These are phyloP conservation scores for Naganishia cerealis DNA, from an alignment of 1,284 basidiomycete species.

Conservation along the genomic window DNA sequence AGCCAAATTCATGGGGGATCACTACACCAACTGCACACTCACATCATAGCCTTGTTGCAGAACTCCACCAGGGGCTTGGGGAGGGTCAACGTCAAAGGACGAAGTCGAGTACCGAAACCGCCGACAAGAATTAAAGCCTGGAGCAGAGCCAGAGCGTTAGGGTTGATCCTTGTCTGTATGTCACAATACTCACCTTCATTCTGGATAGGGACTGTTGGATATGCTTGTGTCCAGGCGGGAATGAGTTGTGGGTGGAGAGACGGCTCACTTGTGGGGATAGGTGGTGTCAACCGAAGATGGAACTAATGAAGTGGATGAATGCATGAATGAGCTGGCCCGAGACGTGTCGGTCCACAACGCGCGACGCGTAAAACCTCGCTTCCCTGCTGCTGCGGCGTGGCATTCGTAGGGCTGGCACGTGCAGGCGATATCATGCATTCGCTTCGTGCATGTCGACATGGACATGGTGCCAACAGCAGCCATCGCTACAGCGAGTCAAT, in stretches of 20 bases:
- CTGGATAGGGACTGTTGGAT: constrained; percentile 1
- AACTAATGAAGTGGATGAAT: too few relatives aligned
- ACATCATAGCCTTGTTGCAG: constrained; percentile 58
- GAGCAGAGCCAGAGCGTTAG: neutral
- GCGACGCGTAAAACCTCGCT: too few relatives aligned
- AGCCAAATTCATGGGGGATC: constrained; percentile 4
- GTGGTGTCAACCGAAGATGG: too few relatives aligned
- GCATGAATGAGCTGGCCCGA: too few relatives aligned
- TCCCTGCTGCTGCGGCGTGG: too few relatives aligned
- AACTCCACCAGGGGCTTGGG: constrained; percentile 61
- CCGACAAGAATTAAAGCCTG: constrained; percentile 57
- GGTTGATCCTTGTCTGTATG: neutral
- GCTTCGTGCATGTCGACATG: too few relatives aligned
- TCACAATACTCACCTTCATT: constrained; percentile 20
- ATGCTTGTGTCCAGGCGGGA: too few relatives aligned
- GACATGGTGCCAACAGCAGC: too few relatives aligned
- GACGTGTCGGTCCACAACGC: too few relatives aligned
- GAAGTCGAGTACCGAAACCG: constrained; percentile 58
- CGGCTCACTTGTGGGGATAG: neutral
- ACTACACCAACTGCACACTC: constrained; percentile 33
- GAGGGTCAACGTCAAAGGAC: constrained; percentile 58
- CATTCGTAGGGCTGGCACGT: too few relatives aligned
- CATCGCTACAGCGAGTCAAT: neutral
- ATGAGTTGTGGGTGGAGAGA: too few relatives aligned
- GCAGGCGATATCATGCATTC: too few relatives aligned